phyloP scores from a whole-genome alignment of 768 basidiomycete genomes.

The Asterophora lycoperdoides region DNA sequence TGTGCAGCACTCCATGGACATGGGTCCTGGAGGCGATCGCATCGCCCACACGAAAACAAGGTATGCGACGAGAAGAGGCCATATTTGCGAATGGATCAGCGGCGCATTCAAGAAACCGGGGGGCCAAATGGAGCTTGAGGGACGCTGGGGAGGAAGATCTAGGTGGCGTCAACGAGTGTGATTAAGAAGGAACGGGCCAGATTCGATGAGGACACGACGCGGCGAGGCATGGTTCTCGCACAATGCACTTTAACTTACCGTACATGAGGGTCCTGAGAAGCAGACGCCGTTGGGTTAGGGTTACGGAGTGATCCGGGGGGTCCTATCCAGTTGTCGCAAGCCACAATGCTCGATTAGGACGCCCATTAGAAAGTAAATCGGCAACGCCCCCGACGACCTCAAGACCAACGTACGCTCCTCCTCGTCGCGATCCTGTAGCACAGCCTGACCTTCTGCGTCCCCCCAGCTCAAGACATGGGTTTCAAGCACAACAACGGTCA shows the following conservation, averaged over 20 bases:
- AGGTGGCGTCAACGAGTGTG: background rate
- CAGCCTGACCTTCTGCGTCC: constrained; percentile 7
- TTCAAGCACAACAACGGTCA: constrained; percentile 77
- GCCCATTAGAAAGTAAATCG: constrained; percentile 25
- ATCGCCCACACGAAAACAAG: constrained; percentile 1
- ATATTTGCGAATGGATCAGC: background rate
- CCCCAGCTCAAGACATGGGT: constrained; percentile 61
- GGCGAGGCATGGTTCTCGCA: background rate
- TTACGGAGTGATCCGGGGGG: constrained; percentile 32
- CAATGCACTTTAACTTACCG: background rate
- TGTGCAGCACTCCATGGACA: constrained; percentile 1
- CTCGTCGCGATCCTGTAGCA: constrained; percentile 11
- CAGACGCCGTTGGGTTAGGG: constrained; percentile 27
- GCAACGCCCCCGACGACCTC: constrained; percentile 39
- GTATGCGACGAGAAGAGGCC: background rate
- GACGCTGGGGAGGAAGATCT: background rate
- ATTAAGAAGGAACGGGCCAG: background rate
- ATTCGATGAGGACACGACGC: constrained; percentile 1
- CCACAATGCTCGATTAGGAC: constrained; percentile 32
- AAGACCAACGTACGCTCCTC: constrained; percentile 40
- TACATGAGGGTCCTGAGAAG: constrained; percentile 1
- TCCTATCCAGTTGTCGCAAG: constrained; percentile 39
- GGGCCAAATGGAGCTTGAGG: constrained; percentile 8
- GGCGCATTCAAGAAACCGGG: background rate
- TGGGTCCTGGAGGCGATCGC: background rate